Evolutionary conservation across 2,329 filamentous ascomycete genomes (phyloP).

Genomic region (Dactylellina leptospora): DNA sequence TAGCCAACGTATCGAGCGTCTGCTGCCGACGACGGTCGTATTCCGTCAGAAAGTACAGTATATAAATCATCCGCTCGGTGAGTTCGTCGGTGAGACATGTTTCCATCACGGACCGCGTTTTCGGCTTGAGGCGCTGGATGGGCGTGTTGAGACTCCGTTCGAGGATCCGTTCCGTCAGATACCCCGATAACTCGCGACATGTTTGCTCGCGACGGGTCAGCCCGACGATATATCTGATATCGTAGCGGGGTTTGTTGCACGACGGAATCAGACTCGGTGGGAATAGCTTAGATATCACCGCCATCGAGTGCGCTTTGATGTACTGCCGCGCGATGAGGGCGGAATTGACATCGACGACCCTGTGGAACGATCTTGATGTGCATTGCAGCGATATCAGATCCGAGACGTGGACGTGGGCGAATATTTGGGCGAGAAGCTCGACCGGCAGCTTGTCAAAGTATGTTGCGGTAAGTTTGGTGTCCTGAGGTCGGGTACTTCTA

Average conservation of each 20-base stretch:
- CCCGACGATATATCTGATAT: constrained; percentile 54
- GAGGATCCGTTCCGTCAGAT: constrained; percentile 55
- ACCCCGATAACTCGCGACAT: constrained; percentile 55
- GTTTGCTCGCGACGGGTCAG: constrained; percentile 54
- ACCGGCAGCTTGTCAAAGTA: constrained; percentile 57
- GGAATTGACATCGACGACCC: constrained; percentile 56
- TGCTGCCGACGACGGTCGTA: constrained; percentile 41
- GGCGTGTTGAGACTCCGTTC: constrained; percentile 46
- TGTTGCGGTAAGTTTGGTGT: constrained; percentile 44
- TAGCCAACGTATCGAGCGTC: constrained; percentile 43
- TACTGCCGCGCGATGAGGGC: constrained; percentile 54
- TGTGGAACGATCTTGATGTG: constrained; percentile 55
- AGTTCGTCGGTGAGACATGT: constrained; percentile 44
- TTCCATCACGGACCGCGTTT: constrained; percentile 42
- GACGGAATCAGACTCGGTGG: constrained; percentile 47
- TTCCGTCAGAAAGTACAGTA: constrained; percentile 50
- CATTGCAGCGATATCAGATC: constrained; percentile 55
- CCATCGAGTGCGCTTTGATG: constrained; percentile 52
- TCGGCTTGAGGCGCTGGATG: constrained; percentile 43
- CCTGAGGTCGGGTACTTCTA: constrained; percentile 29
- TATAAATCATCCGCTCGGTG: constrained; percentile 47
- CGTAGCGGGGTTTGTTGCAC: constrained; percentile 50
- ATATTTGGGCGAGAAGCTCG: constrained; percentile 57
- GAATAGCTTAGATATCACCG: constrained; percentile 55
- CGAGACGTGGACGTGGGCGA: constrained; percentile 54